Conservation (phyloP, 441 rosid species). For the Raphanus hybrid region DNA sequence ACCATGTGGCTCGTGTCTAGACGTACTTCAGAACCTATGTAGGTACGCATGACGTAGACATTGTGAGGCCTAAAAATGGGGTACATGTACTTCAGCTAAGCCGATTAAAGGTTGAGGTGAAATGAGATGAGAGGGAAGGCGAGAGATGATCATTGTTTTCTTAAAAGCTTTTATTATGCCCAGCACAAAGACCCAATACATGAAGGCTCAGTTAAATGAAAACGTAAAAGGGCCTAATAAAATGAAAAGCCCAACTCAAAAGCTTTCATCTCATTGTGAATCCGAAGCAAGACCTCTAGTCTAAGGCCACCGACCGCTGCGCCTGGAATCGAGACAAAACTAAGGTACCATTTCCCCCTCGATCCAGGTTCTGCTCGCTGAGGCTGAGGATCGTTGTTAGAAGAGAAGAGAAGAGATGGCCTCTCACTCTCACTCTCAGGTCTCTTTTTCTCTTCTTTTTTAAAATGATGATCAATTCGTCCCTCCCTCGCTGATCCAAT, state of each 20-base stretch:
- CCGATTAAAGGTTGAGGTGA: background rate
- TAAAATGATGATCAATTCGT: conserved; percentile 6
- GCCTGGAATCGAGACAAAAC: background rate
- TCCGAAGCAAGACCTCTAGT: too few relatives aligned
- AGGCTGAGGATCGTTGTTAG: background rate
- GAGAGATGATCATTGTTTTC: background rate
- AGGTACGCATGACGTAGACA: background rate
- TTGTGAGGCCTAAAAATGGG: background rate
- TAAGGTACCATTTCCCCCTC: background rate
- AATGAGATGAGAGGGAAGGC: background rate
- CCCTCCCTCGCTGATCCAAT: conserved; percentile 9
- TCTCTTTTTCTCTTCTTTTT: background rate
- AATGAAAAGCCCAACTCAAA: background rate
- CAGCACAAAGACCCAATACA: background rate
- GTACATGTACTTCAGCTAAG: background rate
- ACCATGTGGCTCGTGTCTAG: background rate
- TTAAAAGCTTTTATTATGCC: too few relatives aligned
- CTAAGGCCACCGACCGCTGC: too few relatives aligned
- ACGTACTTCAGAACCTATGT: background rate
- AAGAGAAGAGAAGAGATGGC: conserved; percentile 27
- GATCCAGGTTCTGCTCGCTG: background rate
- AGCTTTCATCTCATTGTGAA: background rate
- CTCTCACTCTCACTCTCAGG: conserved; percentile 37
- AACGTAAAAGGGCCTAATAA: conserved; percentile 8
- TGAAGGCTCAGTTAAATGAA: too few relatives aligned